These are phyloP conservation scores for Citrus sinensis DNA, from an alignment of 345 rosid genomes.

Conservation along the genomic window DVS_A1.0 CM039166.1:8762001-8762500, in stretches of 20 bases:
- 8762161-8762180: conserved; percentile 79
- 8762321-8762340: conserved; percentile 23
- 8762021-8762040: conserved; percentile 95
- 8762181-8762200: conserved; percentile 86
- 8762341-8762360: conserved; percentile 31
- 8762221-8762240: conserved; percentile 79
- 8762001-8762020: conserved; percentile 85
- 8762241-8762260: conserved; percentile 78
- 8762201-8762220: conserved; percentile 93
- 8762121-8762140: conserved; percentile 91
- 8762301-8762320: conserved; percentile 18
- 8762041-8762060: conserved; percentile 87
- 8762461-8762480: conserved; percentile 17
- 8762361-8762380: conserved; percentile 20
- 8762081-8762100: conserved; percentile 89
- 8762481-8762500: conserved; percentile 2
- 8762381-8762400: conserved; percentile 41
- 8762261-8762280: conserved; percentile 61
- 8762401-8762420: conserved; percentile 38
- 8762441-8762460: conserved; percentile 37
- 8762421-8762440: conserved; percentile 22
- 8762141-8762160: conserved; percentile 92
- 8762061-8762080: conserved; percentile 87
- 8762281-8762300: conserved; percentile 41
- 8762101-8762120: conserved; percentile 78